Evolutionary conservation across 2,329 filamentous ascomycete species (phyloP).

Genomic region (Metarhizium sp.): DNA sequence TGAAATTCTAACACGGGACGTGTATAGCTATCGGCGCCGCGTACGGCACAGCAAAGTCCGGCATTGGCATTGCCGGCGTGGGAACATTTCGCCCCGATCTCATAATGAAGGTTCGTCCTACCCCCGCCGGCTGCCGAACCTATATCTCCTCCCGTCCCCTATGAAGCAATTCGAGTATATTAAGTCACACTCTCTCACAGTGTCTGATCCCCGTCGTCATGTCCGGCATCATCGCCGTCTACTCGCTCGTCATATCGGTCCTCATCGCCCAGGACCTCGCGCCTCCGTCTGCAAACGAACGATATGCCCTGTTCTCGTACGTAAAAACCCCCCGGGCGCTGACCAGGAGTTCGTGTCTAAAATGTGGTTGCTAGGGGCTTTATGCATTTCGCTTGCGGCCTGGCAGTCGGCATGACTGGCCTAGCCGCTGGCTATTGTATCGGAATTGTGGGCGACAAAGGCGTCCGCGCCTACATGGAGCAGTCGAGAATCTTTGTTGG

Average conservation of each 20-base stretch:
- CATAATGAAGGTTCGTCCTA: constrained; percentile 73
- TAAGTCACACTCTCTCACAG: constrained; percentile 28
- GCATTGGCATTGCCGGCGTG: constrained; percentile 78
- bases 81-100: constrained; percentile 78
- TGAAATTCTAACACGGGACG: constrained; percentile 8
- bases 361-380: constrained; percentile 54
- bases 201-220: constrained; percentile 87
- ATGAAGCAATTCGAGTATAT: not conserved
- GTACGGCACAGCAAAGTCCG: constrained; percentile 81
- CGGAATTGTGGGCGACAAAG: constrained; percentile 88
- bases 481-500: constrained; percentile 95
- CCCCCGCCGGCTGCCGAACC: not conserved
- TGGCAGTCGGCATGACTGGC: constrained; percentile 86
- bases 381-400: constrained; percentile 84
- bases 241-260: constrained; percentile 92
- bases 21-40: constrained; percentile 58
- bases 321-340: constrained; percentile 18
- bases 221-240: constrained; percentile 98
- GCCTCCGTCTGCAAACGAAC: constrained; percentile 49
- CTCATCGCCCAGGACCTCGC: constrained; percentile 86
- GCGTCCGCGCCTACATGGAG: constrained; percentile 90
- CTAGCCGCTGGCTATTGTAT: constrained; percentile 94
- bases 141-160: not conserved
- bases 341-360: constrained; percentile 9
- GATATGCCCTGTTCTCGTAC: constrained; percentile 79